These are phyloP conservation scores for Amorphotheca resinae DNA, from an alignment of 495 filamentous ascomycete genomes.

Conservation along the genomic window DNA sequence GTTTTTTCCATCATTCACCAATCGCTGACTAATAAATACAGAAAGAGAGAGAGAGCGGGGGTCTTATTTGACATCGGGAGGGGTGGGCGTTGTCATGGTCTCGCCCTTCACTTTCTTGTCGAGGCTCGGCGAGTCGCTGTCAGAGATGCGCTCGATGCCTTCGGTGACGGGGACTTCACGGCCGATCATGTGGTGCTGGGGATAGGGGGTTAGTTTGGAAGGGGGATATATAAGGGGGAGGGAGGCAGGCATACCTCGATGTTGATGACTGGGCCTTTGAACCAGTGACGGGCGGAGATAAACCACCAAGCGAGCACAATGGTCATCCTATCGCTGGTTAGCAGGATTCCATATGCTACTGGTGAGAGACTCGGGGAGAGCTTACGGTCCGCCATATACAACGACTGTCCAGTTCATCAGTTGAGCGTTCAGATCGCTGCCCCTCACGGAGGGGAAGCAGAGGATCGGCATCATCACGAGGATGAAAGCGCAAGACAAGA, in stretches of 20 bases:
- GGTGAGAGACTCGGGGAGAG: neutral
- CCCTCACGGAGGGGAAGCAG: conserved; percentile 51
- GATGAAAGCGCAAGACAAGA: conserved; percentile 48
- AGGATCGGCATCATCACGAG: conserved; percentile 63
- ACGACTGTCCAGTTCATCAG: conserved; percentile 69
- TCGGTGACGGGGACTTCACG: neutral
- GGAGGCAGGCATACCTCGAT: conserved; percentile 38
- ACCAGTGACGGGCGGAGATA: conserved; percentile 56
- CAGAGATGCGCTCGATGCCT: conserved; percentile 1
- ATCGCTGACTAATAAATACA: too few species aligned
- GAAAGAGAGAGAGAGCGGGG: too few species aligned
- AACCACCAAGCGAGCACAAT: conserved; percentile 56
- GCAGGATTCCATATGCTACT: conserved; percentile 10
- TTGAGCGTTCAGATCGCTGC: conserved; percentile 41
- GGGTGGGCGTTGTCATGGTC: too few species aligned
- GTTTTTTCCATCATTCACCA: too few species aligned
- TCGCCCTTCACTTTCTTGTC: neutral
- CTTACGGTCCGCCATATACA: conserved; percentile 52
- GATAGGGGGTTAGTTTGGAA: too few species aligned
- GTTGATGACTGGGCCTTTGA: conserved; percentile 61
- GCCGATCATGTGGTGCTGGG: neutral
- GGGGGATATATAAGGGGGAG: too few species aligned
- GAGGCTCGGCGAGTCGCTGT: neutral
- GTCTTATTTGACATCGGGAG: too few species aligned
- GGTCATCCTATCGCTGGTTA: conserved; percentile 35